Conservation (phyloP, 441 rosid species). For the Breynia disticha region DNA sequence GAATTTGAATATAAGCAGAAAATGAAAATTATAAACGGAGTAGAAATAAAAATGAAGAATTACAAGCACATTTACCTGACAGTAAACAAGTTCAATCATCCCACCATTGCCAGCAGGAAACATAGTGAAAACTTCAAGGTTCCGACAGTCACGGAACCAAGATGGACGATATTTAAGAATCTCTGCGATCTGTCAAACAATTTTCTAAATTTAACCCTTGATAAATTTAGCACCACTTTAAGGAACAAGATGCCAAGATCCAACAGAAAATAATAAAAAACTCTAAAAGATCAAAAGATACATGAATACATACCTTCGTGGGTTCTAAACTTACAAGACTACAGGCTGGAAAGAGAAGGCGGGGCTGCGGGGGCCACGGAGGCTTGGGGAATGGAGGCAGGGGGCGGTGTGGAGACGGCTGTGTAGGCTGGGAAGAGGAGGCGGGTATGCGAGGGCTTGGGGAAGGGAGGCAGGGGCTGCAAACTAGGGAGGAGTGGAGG, state of each 20-base stretch:
- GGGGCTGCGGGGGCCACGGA: too few species aligned
- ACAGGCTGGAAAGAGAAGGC: constrained; percentile 91
- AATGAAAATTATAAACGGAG: not conserved
- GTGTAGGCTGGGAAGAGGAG: too few species aligned
- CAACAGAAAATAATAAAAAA: not conserved
- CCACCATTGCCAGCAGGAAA: constrained; percentile 95
- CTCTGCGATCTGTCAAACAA: constrained; percentile 67
- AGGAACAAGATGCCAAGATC: not conserved
- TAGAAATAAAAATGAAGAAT: constrained; percentile 1
- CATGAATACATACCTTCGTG: constrained; percentile 43
- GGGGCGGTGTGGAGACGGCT: too few species aligned
- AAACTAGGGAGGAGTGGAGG: too few species aligned
- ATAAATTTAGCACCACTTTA: not conserved
- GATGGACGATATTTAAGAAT: constrained; percentile 95
- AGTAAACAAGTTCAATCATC: constrained; percentile 85
- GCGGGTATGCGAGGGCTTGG: too few species aligned
- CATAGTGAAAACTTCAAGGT: constrained; percentile 93
- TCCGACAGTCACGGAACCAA: constrained; percentile 99
- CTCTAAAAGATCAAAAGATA: not conserved
- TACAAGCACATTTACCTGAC: constrained; percentile 46
- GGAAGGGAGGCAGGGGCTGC: too few species aligned
- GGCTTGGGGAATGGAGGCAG: too few species aligned
- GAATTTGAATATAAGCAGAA: not conserved
- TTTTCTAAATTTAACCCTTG: not conserved
- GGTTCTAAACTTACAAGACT: constrained; percentile 99